These are phyloP conservation scores for Solanum medicagineum DNA, from an alignment of 257 asterid genomes.

Conservation along the genomic window DNA sequence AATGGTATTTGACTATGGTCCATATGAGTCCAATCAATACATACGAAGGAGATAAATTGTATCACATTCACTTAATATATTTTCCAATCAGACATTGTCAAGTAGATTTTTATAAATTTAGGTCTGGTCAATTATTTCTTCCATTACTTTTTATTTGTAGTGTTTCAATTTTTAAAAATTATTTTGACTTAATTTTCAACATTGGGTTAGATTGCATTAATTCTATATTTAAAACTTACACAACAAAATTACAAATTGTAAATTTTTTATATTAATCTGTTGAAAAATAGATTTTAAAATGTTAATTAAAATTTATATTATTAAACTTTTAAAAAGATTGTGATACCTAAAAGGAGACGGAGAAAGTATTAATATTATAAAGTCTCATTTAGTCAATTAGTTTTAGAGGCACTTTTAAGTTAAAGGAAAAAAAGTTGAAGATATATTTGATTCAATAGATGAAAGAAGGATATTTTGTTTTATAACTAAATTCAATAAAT, in stretches of 20 bases:
- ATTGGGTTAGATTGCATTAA: no score
- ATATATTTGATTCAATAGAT: background rate
- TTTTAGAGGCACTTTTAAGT: background rate
- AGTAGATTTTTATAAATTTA: background rate
- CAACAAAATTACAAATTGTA: rapidly evolving
- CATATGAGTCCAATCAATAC: background rate
- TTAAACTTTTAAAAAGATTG: no score
- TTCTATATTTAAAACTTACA: no score
- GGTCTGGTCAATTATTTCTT: background rate
- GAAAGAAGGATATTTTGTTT: no score
- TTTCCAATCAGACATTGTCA: background rate
- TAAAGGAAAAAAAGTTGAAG: background rate
- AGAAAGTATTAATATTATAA: background rate
- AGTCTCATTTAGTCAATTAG: background rate
- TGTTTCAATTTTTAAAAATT: no score
- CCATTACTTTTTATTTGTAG: no score
- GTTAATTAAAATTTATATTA: no score
- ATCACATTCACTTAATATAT: background rate
- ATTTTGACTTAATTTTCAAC: no score
- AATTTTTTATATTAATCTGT: no score
- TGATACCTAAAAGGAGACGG: no score
- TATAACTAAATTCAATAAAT: background rate
- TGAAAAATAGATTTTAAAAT: no score
- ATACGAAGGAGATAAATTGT: background rate
- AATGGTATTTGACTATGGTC: background rate